Evolutionary conservation across 441 rosid species (phyloP).

Genomic region (Erysimum pusillum): DNA sequence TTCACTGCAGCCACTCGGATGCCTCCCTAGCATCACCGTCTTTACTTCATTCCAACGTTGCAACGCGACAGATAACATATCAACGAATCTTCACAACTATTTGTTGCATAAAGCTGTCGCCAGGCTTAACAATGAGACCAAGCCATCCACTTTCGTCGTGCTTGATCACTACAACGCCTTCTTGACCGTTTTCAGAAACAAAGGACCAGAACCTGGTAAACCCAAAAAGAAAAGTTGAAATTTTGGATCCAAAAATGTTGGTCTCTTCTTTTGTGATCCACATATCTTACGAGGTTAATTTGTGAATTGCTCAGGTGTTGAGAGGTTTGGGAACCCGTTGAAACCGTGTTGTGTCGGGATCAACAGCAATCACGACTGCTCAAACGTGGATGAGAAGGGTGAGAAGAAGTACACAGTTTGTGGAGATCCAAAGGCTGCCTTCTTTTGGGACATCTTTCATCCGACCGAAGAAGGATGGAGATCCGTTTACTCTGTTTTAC

Average conservation of each 20-base stretch:
- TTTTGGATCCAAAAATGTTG: background rate
- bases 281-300: slow-evolving; percentile 14
- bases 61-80: slow-evolving; percentile 54
- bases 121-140: slow-evolving; percentile 56
- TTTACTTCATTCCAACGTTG: slow-evolving; percentile 58
- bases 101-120: slow-evolving; percentile 60
- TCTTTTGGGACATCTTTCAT: slow-evolving; percentile 49
- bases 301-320: slow-evolving; percentile 25
- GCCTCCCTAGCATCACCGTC: slow-evolving; percentile 64
- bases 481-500: slow-evolving; percentile 44
- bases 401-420: slow-evolving; percentile 39
- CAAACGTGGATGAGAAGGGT: slow-evolving; percentile 43
- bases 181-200: slow-evolving; percentile 52
- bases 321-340: slow-evolving; percentile 38
- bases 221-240: slow-evolving; percentile 16
- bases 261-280: background rate
- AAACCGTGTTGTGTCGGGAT: slow-evolving; percentile 47
- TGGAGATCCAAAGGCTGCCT: slow-evolving; percentile 40
- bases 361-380: slow-evolving; percentile 24
- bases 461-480: slow-evolving; percentile 46
- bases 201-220: slow-evolving; percentile 32
- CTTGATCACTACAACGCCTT: slow-evolving; percentile 65
- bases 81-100: slow-evolving; percentile 63
- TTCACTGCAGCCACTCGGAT: slow-evolving; percentile 73
- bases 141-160: slow-evolving; percentile 51